Evolutionary conservation across 169 alveolate genomes (phyloP), one percentile per base, ranked within the genome.

Genomic region (Theileria equi): DNA sequence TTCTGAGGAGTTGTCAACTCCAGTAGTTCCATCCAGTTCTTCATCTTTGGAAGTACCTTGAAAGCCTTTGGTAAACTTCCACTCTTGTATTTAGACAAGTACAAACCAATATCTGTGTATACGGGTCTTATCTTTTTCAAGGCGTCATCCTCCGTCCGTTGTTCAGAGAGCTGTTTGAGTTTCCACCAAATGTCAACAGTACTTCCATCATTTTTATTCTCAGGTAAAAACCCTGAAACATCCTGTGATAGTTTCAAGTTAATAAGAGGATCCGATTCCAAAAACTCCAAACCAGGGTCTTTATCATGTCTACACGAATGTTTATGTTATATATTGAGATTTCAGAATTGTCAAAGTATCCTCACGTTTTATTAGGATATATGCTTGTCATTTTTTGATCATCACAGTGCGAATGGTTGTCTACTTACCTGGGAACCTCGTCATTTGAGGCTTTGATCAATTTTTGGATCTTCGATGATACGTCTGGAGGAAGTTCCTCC

Each of bases 11-110:
- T 89, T 2, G 98, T 94, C 52, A 94, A 77, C 62, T 84, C 81
- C 19, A 96, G 55, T 16, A 94, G 68, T 64, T 94, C 96, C 76
- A 90, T 93, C 98, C 99, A 96, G 70, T 93, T 93, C 32, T 92
- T 92, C 25, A 95, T 82, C 23, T 89, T 84, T 11, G 98, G 96
- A 43, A 96, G 79, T 0, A 94, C 88, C 62, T 91, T 94, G 58
- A 96, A 93, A 10, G 97, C 96, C 79, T 94, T 92, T 28, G 98
- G 98, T 23, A 95, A 68, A 65, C 93, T 93, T 6, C 99, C 99
- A 41, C 94, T 87, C 69, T 94, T 91, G 50, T 93, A 96, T 28
- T 54, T 66, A 29, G 73, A 40, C 49, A 77, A 16, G 34, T 77
- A 77, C 16, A 16, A 25, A 1, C 81, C 86, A 45, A 77, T 68